Base-by-base conservation (phyloP, 345 rosid species). In the Moricandia moricandioides region DNA sequence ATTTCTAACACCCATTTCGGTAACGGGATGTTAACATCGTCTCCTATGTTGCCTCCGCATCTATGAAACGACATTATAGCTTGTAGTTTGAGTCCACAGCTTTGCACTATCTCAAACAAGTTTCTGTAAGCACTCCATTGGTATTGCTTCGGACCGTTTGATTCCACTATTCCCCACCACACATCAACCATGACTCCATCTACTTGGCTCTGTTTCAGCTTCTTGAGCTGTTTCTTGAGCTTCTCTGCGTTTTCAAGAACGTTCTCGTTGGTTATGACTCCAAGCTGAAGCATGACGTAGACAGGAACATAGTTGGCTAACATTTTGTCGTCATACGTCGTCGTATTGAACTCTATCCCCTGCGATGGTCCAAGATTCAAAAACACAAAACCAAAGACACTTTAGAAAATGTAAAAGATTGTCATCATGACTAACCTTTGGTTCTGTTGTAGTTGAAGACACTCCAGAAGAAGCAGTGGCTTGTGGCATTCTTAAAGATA, bases 41-140 rank as follows among this genome's bases (percentile, higher is more conserved):
- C 96, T 56, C 98, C 96, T 14, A 93, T 61, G 65, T 93, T 93
- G 2, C 96, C 97, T 56, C 98, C 97, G 52, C 98, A 93, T 73
- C 82, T 89, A 78, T 91, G 98, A 67, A 91, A 89, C 4, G 98
- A 90, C 95, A 88, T 90, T 67, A 88, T 90, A 13, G 90, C 90
- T 80, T 90, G 97, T 52, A 88, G 17, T 67, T 88, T 93, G 5
- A 86, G 64, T 52, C 73, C 87, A 75, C 76, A 75, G 75, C 73
- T 72, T 70, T 81, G 85, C 58, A 90, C 69, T 2, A 88, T 79
- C 72, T 83, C 63, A 64, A 88, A 88, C 84, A 93, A 81, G 82
- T 80, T 82, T 80, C 91, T 82, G 56, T 93, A 90, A 73, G 90
- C 97, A 73, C 77, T 82, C 97, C 93, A 90, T 30, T 83, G 91